Evolutionary conservation across 352 stramenopile species (phyloP).

Genomic region (Phytophthora uliginosa): DNA sequence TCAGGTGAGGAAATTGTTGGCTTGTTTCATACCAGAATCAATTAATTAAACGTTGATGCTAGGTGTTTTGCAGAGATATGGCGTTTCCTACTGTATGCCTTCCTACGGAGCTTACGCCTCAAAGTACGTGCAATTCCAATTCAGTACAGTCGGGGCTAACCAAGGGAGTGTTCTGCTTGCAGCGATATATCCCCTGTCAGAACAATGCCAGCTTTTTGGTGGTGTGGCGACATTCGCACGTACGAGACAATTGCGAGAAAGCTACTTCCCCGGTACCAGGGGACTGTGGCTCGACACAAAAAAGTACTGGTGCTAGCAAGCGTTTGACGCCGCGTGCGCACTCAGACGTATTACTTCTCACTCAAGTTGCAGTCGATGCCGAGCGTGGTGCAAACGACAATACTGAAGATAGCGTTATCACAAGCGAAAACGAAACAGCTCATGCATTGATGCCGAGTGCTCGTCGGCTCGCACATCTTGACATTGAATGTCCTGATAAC

Average conservation of each 20-base stretch:
- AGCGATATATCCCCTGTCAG: slow-evolving; percentile 44
- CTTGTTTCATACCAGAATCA: not conserved
- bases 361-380: slow-evolving; percentile 2
- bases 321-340: slow-evolving; percentile 14
- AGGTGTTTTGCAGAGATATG: slow-evolving; percentile 59
- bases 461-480: slow-evolving; percentile 13
- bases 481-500: slow-evolving; percentile 19
- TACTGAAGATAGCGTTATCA: not conserved
- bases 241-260: not conserved
- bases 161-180: slow-evolving; percentile 54
- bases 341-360: slow-evolving; percentile 29
- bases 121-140: not conserved
- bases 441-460: not conserved
- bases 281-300: not conserved
- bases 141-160: slow-evolving; percentile 3
- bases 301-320: not conserved
- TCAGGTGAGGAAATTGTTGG: slow-evolving; percentile 32
- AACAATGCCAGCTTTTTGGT: slow-evolving; percentile 49
- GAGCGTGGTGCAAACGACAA: not conserved
- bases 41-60: not conserved
- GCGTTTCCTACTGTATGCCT: slow-evolving; percentile 32
- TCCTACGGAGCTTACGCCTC: not conserved
- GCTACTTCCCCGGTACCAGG: not conserved
- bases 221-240: slow-evolving; percentile 43
- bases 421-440: not conserved